Base-by-base conservation (phyloP, 73 alveolate genomes). In the Paramecium caudatum region DNA sequence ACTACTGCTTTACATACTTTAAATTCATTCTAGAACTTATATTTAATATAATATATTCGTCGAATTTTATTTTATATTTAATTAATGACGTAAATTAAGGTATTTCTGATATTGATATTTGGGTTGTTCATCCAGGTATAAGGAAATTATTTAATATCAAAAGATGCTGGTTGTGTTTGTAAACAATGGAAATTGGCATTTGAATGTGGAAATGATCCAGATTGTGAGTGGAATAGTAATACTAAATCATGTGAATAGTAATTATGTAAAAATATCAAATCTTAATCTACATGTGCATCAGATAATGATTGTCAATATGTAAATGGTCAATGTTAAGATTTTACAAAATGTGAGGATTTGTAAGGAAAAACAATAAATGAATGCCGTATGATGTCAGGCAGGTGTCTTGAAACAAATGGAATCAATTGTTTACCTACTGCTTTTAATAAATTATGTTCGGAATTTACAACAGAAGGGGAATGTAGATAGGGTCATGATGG, bases 161-260 rank as follows among this genome's bases (percentile, higher is more conserved):
- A n/a, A 55, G 80, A 55, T 55, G 80, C 80, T 10, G 30, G 80
- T 27, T 55, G 80, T 21, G 80, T 55, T 55, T 55, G 80, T 21
- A 55, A 55, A 10, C 45, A 55, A 55, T 55, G 80, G 80, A 55
- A 55, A 55, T 55, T 55, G 16, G 80, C 80, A 2, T 25, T 55
- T 55, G 80, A 55, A 10, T 55, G 80, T 5, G 80, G 46, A 2
- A 55, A 21, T 55, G 80, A 55, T 23, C 30, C 10, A 21, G 80
- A 55, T 55, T 55, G 80, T 23, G 16, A 10, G 6, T 55, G 80
- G 80, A 55, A 55, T 55, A 55, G 80, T 21, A 55, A 55, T 55
- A 55, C 80, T 27, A 55, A 55, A 23, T 5, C 21, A 12, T 55
- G 80, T 5, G 80, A 55, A 15, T 23, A 55, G 16, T 37, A 55